A percentile compares a stretch with the other conserved stretches of the same genome.
These are phyloP conservation scores for Kwoniella sp. DNA, from an alignment of 768 basidiomycete species.

Conservation along the genomic window DNA sequence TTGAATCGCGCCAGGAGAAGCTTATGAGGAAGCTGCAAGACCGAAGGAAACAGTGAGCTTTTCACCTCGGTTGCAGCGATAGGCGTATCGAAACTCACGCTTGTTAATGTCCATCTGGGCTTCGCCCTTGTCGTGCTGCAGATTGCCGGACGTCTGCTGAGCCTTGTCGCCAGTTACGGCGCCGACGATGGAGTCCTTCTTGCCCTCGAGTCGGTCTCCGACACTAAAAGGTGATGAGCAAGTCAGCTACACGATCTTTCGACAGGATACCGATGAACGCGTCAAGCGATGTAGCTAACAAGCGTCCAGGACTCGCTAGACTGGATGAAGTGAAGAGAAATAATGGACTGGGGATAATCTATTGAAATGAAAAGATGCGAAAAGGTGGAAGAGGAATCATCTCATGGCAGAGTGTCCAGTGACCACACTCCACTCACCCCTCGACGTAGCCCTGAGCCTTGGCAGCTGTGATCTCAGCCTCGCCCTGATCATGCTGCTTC, in stretches of 20 bases:
- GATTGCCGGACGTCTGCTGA: slow-evolving; percentile 51
- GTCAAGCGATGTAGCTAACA: too few species aligned
- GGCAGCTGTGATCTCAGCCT: slow-evolving; percentile 56
- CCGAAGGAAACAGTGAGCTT: background rate
- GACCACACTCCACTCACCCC: slow-evolving; percentile 51
- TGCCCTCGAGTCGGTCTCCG: slow-evolving; percentile 52
- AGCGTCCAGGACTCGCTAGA: too few species aligned
- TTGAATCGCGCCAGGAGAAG: too few species aligned
- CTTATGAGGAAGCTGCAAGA: slow-evolving; percentile 11
- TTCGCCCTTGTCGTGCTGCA: slow-evolving; percentile 45
- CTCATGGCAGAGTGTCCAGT: too few species aligned
- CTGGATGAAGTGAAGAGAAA: too few species aligned
- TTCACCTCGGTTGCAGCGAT: background rate
- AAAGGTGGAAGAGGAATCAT: too few species aligned
- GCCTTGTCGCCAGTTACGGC: slow-evolving; percentile 54
- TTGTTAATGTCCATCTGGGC: slow-evolving; percentile 41
- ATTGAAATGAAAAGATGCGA: too few species aligned
- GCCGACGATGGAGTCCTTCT: slow-evolving; percentile 54
- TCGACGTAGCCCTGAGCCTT: slow-evolving; percentile 54
- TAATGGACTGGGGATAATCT: too few species aligned
- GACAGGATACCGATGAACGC: too few species aligned
- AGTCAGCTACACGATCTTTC: too few species aligned
- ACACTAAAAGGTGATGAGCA: slow-evolving; percentile 23
- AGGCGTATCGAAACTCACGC: slow-evolving; percentile 21
- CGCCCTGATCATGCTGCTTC: slow-evolving; percentile 53